These are phyloP conservation scores for Colletotrichum sidae DNA, from an alignment of 2,329 filamentous ascomycete species.

Conservation along the genomic window DNA sequence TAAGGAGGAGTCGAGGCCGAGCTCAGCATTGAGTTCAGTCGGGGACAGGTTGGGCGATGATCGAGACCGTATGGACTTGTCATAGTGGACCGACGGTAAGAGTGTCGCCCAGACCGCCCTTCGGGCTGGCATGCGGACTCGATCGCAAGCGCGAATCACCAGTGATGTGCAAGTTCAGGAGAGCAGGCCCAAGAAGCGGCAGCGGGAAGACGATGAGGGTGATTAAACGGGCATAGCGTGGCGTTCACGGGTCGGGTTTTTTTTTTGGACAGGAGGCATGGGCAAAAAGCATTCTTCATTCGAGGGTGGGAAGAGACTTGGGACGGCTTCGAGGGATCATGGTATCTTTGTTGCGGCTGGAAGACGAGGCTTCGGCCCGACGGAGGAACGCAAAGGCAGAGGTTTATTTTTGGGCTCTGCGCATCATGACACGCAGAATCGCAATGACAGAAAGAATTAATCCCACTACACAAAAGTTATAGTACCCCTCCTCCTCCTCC, in stretches of 20 bases:
- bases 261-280: constrained; percentile 9
- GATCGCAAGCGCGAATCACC: constrained; percentile 1
- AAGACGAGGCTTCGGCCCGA: too few relatives aligned
- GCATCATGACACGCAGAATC: too few relatives aligned
- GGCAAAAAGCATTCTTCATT: constrained; percentile 15
- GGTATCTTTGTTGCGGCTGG: too few relatives aligned
- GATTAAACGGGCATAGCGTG: constrained; percentile 37
- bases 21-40: constrained; percentile 69
- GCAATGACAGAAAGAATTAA: too few relatives aligned
- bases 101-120: too few relatives aligned
- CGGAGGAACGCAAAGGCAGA: too few relatives aligned
- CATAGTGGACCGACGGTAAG: constrained; percentile 40
- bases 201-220: constrained; percentile 7
- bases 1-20: constrained; percentile 55
- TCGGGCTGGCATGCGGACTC: background rate
- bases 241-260: constrained; percentile 21
- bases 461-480: too few relatives aligned
- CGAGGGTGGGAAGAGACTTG: background rate
- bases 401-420: too few relatives aligned
- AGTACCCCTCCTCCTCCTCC: too few relatives aligned
- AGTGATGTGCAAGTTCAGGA: background rate
- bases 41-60: constrained; percentile 59
- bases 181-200: background rate
- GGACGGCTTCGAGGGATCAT: background rate
- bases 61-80: constrained; percentile 60